Evolutionary conservation across 1,139 yeast species (phyloP).

Genomic region (Geotrichum europaeum): DNA sequence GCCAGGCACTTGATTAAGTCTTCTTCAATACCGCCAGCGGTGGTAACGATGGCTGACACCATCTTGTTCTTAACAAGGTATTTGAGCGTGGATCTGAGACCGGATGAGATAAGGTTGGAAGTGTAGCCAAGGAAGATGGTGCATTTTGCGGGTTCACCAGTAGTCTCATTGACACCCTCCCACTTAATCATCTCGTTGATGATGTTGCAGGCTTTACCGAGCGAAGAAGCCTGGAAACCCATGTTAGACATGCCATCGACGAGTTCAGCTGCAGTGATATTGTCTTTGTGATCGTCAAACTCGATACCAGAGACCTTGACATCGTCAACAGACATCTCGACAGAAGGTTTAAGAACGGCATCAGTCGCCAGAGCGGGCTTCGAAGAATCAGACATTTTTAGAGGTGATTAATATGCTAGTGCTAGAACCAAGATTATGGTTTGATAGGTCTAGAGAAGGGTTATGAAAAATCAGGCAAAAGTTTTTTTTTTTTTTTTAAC

Average conservation of each 20-base stretch:
- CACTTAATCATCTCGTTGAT: slow-evolving; percentile 86
- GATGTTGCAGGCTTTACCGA: slow-evolving; percentile 83
- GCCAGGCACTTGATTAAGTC: slow-evolving; percentile 94
- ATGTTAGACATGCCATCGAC: slow-evolving; percentile 78
- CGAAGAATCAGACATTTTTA: slow-evolving; percentile 5
- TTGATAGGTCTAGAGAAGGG: too few species aligned
- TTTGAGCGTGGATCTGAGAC: slow-evolving; percentile 83
- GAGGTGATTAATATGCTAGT: not conserved
- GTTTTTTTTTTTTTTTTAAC: not conserved
- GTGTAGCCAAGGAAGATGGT: slow-evolving; percentile 95
- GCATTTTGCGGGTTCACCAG: slow-evolving; percentile 61
- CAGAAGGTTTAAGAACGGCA: slow-evolving; percentile 84
- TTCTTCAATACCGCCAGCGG: slow-evolving; percentile 98
- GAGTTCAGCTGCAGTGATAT: slow-evolving; percentile 69
- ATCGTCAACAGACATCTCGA: slow-evolving; percentile 75
- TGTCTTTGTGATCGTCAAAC: slow-evolving; percentile 58
- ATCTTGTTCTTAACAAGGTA: slow-evolving; percentile 87
- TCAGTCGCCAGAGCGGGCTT: slow-evolving; percentile 34
- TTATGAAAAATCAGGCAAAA: not conserved
- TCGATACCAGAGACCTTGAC: slow-evolving; percentile 81
- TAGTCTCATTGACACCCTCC: slow-evolving; percentile 84
- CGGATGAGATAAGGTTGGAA: slow-evolving; percentile 92
- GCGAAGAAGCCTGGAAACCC: slow-evolving; percentile 97
- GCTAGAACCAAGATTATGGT: not conserved
- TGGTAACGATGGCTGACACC: slow-evolving; percentile 90